Percentiles rank a stretch among this genome's conserved stretches.
These are phyloP conservation scores for Lyophyllum decastes DNA, from an alignment of 768 basidiomycete genomes.

Conservation along the genomic window DNA sequence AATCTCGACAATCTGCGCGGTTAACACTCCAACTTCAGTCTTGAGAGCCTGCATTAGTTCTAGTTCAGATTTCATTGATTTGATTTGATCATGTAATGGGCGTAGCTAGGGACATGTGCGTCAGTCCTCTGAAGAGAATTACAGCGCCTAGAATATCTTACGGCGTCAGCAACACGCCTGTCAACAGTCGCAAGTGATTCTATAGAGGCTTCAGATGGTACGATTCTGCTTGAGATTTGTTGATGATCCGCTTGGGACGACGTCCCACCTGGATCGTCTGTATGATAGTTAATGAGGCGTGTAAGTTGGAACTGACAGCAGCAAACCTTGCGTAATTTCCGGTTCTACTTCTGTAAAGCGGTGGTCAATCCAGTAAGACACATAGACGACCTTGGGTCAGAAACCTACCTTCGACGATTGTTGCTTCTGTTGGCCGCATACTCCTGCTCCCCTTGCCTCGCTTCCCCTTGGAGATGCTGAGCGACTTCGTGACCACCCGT, in stretches of 20 bases:
- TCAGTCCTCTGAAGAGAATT: neutral
- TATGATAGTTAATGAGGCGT: neutral
- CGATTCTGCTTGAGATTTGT: neutral
- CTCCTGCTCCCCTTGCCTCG: conserved; percentile 52
- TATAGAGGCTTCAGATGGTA: conserved; percentile 14
- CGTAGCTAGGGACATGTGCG: conserved; percentile 35
- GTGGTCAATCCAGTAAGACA: neutral
- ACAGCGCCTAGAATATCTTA: conserved; percentile 16
- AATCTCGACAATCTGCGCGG: conserved; percentile 33
- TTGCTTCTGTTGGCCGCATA: conserved; percentile 51
- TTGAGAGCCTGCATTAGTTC: conserved; percentile 34
- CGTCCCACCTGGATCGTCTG: neutral
- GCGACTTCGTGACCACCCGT: conserved; percentile 62
- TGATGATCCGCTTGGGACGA: neutral
- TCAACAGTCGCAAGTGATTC: conserved; percentile 24
- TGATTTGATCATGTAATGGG: conserved; percentile 53
- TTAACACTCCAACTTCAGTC: conserved; percentile 33
- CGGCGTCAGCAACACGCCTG: conserved; percentile 34
- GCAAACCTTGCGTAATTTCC: conserved; percentile 7
- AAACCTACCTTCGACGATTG: conserved; percentile 55
- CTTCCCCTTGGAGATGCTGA: conserved; percentile 49
- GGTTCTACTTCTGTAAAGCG: conserved; percentile 20
- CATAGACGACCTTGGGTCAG: neutral
- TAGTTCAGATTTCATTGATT: conserved; percentile 47
- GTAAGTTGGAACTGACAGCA: neutral